Conservation (phyloP, 768 basidiomycete genomes). For the Leccinum disarticulatum region DNA sequence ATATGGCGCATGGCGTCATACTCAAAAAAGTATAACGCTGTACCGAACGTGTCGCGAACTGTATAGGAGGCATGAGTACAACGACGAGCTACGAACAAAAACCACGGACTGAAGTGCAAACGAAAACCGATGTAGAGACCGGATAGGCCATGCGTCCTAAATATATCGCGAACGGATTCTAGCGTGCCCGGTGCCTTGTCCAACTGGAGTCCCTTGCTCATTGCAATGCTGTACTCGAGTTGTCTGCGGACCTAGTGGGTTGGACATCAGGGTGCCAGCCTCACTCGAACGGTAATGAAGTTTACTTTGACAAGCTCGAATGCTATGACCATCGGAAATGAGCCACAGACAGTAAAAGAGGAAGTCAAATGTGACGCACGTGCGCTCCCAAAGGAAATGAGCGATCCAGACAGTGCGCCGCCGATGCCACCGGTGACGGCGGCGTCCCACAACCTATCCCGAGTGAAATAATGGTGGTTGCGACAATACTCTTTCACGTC, state of each 20-base stretch:
- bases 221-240: conserved; percentile 88
- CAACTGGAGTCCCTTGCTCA: conserved; percentile 68
- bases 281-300: conserved; percentile 1
- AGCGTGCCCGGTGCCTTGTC: conserved; percentile 75
- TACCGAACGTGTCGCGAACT: conserved; percentile 90
- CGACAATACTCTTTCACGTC: conserved; percentile 75
- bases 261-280: conserved; percentile 10
- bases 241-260: conserved; percentile 76
- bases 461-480: conserved; percentile 55
- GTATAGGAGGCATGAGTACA: conserved; percentile 8
- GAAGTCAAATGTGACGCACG: conserved; percentile 53
- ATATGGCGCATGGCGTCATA: conserved; percentile 91
- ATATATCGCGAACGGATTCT: conserved; percentile 79
- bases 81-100: background rate
- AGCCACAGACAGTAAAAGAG: conserved; percentile 18
- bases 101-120: conserved; percentile 73
- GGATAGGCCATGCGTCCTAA: conserved; percentile 55
- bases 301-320: conserved; percentile 94
- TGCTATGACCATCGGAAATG: conserved; percentile 40
- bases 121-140: conserved; percentile 84
- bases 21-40: conserved; percentile 89
- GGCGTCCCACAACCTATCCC: conserved; percentile 63
- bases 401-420: conserved; percentile 84
- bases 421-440: conserved; percentile 78
- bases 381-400: conserved; percentile 87